Base-by-base conservation (phyloP, 495 filamentous ascomycete species). In the Penicillium verhagenii region DNA sequence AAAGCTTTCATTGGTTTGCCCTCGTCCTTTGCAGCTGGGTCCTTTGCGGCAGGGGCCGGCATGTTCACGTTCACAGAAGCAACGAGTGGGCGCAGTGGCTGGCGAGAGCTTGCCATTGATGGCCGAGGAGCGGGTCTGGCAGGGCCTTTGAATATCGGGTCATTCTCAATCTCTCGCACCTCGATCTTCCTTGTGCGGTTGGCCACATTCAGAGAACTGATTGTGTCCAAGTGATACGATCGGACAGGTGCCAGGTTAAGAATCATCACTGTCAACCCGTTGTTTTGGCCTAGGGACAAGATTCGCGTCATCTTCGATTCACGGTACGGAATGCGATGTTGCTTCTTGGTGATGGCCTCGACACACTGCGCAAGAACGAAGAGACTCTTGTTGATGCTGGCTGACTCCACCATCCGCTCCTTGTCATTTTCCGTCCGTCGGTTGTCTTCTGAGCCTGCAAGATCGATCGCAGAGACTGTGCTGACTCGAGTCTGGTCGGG, bases 221-320 rank as follows among this genome's bases (percentile, higher is more conserved):
- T 78, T 0, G 94, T 97, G 68, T 98, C 94, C 44, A 96, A 76
- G 59, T 98, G 94, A 61, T 95, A 97, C 53, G 86, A 91, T 58
- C 84, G 85, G 46, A 88, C 78, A 6, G 89, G 91, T 0, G 94
- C 92, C 1, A 97, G 81, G 64, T 97, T 98, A 33, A 98, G 78
- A 52, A 98, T 94, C 94, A 98, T 98, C 52, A 97, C 79, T 0
- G 92, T 97, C 39, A 96, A 79, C 11, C 94, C 93, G 57, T 96
- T 92, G 68, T 97, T 97, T 71, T 98, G 94, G 0, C 94, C 94
- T 10, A 97, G 74, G 1, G 87, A 92, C 25, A 98, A 69, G 28
- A 98, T 97, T 31, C 94, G 80, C 4, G 94, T 98, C 94, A 97
- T 97, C 76, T 97, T 98, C 21, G 86, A 90, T 68, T 98, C 94